Conservation (phyloP, 2,329 filamentous ascomycete species). For the Apiospora sp. region DNA sequence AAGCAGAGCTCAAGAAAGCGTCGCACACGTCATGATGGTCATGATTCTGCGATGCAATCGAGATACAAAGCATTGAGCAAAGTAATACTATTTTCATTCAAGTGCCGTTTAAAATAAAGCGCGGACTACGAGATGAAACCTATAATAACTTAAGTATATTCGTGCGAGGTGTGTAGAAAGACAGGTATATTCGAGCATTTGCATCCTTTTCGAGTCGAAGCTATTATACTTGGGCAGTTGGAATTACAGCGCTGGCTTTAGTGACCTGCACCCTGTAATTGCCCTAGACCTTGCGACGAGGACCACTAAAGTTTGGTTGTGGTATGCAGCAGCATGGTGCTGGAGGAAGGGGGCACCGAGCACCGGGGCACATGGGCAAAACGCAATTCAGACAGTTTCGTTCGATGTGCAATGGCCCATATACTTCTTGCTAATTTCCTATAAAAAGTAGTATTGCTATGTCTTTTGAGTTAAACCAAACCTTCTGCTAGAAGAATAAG, state of each 20-base stretch:
- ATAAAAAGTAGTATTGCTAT: neutral
- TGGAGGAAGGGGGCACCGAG: neutral
- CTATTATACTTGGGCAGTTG: neutral
- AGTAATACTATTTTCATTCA: too few relatives aligned
- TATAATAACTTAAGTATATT: neutral
- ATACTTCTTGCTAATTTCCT: neutral
- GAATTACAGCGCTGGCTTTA: neutral
- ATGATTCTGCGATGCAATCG: too few relatives aligned
- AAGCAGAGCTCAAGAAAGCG: conserved; percentile 17
- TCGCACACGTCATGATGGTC: neutral
- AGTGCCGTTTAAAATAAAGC: too few relatives aligned
- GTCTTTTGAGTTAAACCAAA: fast-evolving
- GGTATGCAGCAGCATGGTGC: neutral
- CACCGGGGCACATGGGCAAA: neutral
- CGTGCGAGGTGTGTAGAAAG: neutral
- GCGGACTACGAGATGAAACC: neutral
- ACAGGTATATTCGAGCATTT: neutral
- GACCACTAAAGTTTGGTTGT: neutral
- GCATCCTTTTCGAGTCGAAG: neutral
- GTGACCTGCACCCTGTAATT: neutral
- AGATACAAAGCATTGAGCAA: neutral
- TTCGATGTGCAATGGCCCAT: neutral
- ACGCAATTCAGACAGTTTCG: neutral
- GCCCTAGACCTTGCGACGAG: neutral
- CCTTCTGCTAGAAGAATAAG: neutral